Evolutionary conservation across 345 rosid species (phyloP).

Genomic region (Syzygium grande): DNA sequence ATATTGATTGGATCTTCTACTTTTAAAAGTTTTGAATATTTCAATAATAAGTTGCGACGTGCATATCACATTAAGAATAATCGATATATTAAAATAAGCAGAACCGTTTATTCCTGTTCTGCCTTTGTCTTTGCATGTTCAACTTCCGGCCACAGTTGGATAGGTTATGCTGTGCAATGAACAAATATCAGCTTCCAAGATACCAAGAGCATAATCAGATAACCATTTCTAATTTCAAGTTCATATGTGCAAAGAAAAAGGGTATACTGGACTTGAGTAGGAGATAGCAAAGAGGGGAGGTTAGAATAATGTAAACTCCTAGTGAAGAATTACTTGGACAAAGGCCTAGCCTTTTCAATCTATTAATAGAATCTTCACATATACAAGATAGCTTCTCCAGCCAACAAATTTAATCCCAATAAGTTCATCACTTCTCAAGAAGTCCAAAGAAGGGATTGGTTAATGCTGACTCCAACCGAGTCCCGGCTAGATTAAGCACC

Average conservation of each 20-base stretch:
- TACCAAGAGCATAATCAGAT: background rate
- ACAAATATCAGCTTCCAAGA: background rate
- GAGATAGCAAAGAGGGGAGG: background rate
- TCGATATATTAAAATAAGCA: no score
- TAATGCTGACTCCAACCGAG: constrained; percentile 43
- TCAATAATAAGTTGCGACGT: no score
- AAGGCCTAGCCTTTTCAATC: background rate
- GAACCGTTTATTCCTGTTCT: no score
- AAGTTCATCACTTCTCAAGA: constrained; percentile 6
- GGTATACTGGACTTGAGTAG: background rate
- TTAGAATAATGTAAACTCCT: no score
- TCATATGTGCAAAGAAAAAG: background rate
- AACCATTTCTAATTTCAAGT: background rate
- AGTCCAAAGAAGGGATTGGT: constrained; percentile 77
- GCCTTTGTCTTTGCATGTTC: no score
- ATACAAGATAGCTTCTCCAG: background rate
- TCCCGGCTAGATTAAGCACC: constrained; percentile 43
- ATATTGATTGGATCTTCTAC: no score
- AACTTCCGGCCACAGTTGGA: no score
- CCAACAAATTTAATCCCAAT: background rate
- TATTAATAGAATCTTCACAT: background rate
- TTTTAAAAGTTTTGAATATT: no score
- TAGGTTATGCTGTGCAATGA: background rate
- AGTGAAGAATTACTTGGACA: background rate
- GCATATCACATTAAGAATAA: no score